Conservation (phyloP, 495 filamentous ascomycete genomes). For the Hyaloscypha hepaticicola region DNA sequence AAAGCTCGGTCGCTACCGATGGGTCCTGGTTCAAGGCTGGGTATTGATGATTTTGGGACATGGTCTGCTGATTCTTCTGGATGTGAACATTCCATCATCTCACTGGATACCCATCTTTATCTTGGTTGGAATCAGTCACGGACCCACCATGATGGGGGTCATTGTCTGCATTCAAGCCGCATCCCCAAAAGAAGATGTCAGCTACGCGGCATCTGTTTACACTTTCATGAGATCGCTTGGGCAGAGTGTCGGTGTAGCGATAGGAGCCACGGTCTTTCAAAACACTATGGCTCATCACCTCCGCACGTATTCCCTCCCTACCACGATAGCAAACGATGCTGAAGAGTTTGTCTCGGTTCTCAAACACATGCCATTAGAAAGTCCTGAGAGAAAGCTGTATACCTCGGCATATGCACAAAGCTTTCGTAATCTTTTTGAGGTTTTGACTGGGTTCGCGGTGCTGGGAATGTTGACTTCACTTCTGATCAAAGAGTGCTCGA, state of each 20-base stretch:
- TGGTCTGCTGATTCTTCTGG: conserved; percentile 50
- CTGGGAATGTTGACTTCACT: neutral
- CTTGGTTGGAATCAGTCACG: conserved; percentile 50
- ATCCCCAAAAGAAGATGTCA: conserved; percentile 42
- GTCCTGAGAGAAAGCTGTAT: conserved; percentile 42
- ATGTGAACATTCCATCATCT: conserved; percentile 42
- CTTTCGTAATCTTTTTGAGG: conserved; percentile 53
- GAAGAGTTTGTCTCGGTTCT: conserved; percentile 56
- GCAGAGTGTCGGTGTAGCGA: conserved; percentile 43
- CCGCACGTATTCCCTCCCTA: conserved; percentile 43
- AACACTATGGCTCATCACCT: conserved; percentile 44
- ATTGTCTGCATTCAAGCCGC: conserved; percentile 47
- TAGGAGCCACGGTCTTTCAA: conserved; percentile 55
- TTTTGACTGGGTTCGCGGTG: conserved; percentile 34
- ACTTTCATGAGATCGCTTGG: conserved; percentile 58
- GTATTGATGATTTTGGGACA: conserved; percentile 40
- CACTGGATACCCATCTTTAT: conserved; percentile 48
- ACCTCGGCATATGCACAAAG: conserved; percentile 51
- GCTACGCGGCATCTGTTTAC: conserved; percentile 56
- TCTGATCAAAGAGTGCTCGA: neutral
- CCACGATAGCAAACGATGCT: conserved; percentile 51
- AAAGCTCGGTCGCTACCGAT: conserved; percentile 43
- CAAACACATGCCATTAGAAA: conserved; percentile 45
- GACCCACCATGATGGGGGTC: conserved; percentile 48
- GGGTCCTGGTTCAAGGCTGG: conserved; percentile 56